Evolutionary conservation across 306 rosid species (phyloP), one percentile per base, ranked within the genome.

Genomic region (Cucurbita ficifolia): DNA sequence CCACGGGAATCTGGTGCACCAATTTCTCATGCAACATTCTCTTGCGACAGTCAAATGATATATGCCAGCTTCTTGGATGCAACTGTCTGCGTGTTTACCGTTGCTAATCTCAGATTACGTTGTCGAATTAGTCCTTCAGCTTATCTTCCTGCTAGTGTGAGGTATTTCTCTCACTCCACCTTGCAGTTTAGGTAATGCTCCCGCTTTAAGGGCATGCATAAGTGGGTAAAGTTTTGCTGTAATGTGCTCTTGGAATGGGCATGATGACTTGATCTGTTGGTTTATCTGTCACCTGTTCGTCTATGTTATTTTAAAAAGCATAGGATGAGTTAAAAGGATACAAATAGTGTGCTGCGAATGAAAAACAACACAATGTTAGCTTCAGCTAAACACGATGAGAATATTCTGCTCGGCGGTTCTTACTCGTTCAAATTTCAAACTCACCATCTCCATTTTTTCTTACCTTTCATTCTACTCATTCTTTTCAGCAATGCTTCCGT

Each of bases 21-120:
- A 49, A 90, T 94, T 77, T 90, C 98, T 13, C 95, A 91, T 77
- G 98, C 97, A 61, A 88, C 97, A 59, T 93, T 93, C 90, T 93
- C 98, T 19, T 93, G 98, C 46, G 97, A 94, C 85, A 91, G 99
- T 80, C 97, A 87, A 86, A 85, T 94, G 70, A 76, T 94, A 77
- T 89, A 86, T 78, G 96, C 97, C 82, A 85, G 97, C 88, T 91
- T 94, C 65, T 82, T 94, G 80, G 97, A 94, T 74, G 97, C 89
- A 54, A 79, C 95, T 19, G 79, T 94, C 59, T 85, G 86, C 63
- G 95, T 91, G 74, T 94, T 94, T 36, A 86, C 83, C 56, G 88
- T 88, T 60, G 78, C 91, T 70, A 89, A 81, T 81, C 99, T 95
- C 75, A 88, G 89, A 91, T 76, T 91, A 69, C 86, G 96, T 0